Base-by-base conservation (phyloP, 305 asterid species). In the Solanum aculeatissimum region DNA sequence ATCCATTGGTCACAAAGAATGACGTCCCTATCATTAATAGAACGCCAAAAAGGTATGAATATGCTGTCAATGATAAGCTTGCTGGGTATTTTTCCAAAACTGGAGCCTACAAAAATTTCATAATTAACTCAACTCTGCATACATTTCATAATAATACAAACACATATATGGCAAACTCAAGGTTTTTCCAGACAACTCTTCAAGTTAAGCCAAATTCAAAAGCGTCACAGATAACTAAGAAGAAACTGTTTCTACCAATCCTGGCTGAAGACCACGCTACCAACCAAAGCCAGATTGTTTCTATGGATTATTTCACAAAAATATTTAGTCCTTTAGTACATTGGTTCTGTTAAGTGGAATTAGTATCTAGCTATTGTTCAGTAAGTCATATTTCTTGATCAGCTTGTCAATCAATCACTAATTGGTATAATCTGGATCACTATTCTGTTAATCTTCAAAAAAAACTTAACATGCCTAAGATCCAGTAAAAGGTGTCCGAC, bases 21-120 rank as follows among this genome's bases (percentile, higher is more conserved):
- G 97, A 91, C 53, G 96, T 91, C 82, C 86, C 84, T 82, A 92
- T 93, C 98, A 96, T 91, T 66, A 94, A 91, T 13, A 35, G 7
- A 35, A 35, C 40, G 40, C 40, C 40, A 35, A 5, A 35, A 35
- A 35, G 40, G 1, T 35, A 35, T 35, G 40, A 35, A 35, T 6
- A 35, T 35, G 40, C 40, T 35, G 40, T 35, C 40, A 35, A 35
- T 35, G 40, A 35, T 35, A 35, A 35, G 40, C 40, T 35, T 35
- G 40, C 7, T 5, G 40, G 40, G 40, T 35, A 35, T 5, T 35
- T 35, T 35, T 35, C 40, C 40, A 35, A 35, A 35, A 35, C 40
- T 35, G 40, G 7, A 35, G 40, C 40, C 40, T 95, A 93, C 79
- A 66, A 85, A 87, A 75, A 86, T 84, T 80, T 66, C 62, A 87